Evolutionary conservation across 169 alveolate genomes (phyloP).

Genomic region (Plasmodium vinckei): DNA sequence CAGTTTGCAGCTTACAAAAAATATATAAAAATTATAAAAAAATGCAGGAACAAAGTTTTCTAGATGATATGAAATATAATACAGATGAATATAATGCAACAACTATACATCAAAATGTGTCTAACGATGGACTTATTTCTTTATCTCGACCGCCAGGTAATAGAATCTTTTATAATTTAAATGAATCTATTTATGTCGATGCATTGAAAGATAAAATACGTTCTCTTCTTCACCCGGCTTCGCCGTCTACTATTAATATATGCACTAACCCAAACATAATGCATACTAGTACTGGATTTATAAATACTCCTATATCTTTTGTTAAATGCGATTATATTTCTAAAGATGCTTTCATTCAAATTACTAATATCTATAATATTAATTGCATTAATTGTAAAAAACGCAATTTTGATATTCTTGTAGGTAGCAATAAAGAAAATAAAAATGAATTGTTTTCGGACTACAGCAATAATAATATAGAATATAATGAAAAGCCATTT

Average conservation of each 20-base stretch:
- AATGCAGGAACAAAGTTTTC: constrained; percentile 16
- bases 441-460: constrained; percentile 42
- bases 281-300: neutral
- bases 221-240: no score
- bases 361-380: constrained; percentile 5
- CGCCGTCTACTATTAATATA: no score
- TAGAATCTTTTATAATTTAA: neutral
- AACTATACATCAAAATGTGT: neutral
- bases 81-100: constrained; percentile 19
- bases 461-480: constrained; percentile 15
- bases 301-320: neutral
- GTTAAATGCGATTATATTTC: no score
- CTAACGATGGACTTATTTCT: neutral
- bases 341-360: neutral
- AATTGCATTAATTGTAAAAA: neutral
- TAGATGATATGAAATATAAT: constrained; percentile 18
- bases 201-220: no score
- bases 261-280: neutral
- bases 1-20: constrained; percentile 45
- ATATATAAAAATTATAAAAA: constrained; percentile 62
- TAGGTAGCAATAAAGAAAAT: constrained; percentile 22
- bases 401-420: neutral
- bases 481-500: constrained; percentile 3
- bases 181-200: no score
- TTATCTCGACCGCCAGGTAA: neutral